Evolutionary conservation across 306 rosid genomes (phyloP).

Genomic region (Fragaria nilgerrensis): DNA sequence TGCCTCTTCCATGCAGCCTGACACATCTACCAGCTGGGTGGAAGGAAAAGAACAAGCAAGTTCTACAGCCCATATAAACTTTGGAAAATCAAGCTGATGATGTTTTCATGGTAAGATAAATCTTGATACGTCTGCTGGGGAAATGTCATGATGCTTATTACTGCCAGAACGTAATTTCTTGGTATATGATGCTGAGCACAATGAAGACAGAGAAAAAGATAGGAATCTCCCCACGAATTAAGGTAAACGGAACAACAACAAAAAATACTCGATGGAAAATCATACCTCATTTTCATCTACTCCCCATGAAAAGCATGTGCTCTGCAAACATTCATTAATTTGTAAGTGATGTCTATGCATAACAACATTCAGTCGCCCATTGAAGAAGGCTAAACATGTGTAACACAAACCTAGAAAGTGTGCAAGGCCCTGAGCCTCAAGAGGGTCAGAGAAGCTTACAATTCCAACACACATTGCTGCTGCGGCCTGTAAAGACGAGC

Average conservation of each 20-base stretch:
- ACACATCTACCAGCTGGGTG: not conserved
- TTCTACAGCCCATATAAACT: not conserved
- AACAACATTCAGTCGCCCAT: not conserved
- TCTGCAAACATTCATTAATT: slow-evolving; percentile 45
- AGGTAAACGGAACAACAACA: not conserved
- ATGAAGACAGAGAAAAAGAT: not conserved
- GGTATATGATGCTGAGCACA: not conserved
- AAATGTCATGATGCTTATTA: no score
- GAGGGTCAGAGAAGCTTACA: slow-evolving; percentile 89
- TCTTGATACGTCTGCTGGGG: not conserved
- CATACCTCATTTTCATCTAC: slow-evolving; percentile 97
- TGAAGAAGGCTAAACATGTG: not conserved
- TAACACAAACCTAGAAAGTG: slow-evolving; percentile 73
- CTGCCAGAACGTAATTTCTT: no score
- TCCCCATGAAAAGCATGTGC: slow-evolving; percentile 99
- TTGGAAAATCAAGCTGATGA: not conserved
- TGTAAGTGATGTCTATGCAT: not conserved
- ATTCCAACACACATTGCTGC: slow-evolving; percentile 97
- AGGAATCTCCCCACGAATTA: not conserved
- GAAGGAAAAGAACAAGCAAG: slow-evolving; percentile 1
- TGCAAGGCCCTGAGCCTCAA: slow-evolving; percentile 90
- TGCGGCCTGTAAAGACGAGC: slow-evolving; percentile 64
- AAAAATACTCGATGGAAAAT: slow-evolving; percentile 23
- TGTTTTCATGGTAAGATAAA: not conserved
- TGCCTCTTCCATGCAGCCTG: not conserved